Evolutionary conservation across 148 eudicot genomes (phyloP), one percentile per base, ranked within the genome.

Genomic region (Spergularia marina): DNA sequence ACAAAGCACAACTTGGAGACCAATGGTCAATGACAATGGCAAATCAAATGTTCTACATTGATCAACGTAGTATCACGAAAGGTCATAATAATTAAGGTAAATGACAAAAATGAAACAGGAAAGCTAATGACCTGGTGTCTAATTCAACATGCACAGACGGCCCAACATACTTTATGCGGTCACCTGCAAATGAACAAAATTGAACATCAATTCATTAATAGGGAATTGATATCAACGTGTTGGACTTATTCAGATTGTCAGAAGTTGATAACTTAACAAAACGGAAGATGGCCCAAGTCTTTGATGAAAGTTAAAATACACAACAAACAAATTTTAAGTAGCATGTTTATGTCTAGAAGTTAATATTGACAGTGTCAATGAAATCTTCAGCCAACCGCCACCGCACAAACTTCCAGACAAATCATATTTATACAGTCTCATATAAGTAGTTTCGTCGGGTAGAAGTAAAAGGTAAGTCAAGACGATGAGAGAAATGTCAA

Each of bases 151-250:
- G 65, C 49, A 82, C 82, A 51, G 91, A 74, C 51, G 87, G 88
- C 63, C 99, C 99, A 81, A 84, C 71, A 77, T 95, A 95, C 76
- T 91, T 95, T 58, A 95, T 89, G 53, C 94, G 99, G 84, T 95
- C 99, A 76, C 99, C 99, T 95, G 88, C 70, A 76, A 80, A 51
- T 72, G 74, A 62, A 65, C 41, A 67, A 65, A 12, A 76, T 52
- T 67, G 60, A n/a, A 61, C 36, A 23, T 12, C 12, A 71, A 13
- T 39, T 23, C 40, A 4, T 56, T 23, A 12, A 55, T 63, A 36
- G 17, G 59, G 15, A 61, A 36, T 23, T 14, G n/a, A 16, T 16
- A 52, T 21, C 20, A 49, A 15, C 13, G 25, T 41, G 67, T 23
- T 13, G 58, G 11, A 12, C 10, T 7, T 13, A 62, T 23, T 40